phyloP scores from a whole-genome alignment of 75 land plant genomes.

The Larix kaempferi region DNA sequence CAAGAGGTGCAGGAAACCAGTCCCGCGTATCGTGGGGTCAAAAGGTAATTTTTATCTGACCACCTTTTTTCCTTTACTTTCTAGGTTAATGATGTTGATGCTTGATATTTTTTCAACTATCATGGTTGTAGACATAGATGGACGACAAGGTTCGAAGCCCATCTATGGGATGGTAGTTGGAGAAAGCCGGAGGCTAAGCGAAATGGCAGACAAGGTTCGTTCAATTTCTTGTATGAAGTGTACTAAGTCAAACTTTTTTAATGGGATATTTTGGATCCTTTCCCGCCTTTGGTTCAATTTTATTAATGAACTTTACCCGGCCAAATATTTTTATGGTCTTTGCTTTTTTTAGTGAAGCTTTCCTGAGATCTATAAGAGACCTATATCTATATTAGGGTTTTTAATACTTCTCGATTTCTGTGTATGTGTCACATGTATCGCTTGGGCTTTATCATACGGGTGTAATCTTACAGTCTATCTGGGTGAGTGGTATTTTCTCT shows the following conservation, averaged over 20 bases:
- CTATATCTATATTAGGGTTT: too few species aligned
- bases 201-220: conserved; percentile 63
- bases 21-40: too few species aligned
- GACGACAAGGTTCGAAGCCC: conserved; percentile 56
- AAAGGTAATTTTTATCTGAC: too few species aligned
- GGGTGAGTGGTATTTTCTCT: conserved; percentile 2
- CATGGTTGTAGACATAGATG: conserved; percentile 36
- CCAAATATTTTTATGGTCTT: neutral
- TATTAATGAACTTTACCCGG: neutral
- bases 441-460: neutral
- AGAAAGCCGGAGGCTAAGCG: conserved; percentile 48
- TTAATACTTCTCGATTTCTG: neutral
- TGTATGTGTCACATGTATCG: neutral
- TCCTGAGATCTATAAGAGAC: too few species aligned
- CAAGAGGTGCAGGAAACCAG: too few species aligned
- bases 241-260: neutral
- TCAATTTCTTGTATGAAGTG: neutral
- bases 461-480: conserved; percentile 13
- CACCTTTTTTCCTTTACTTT: too few species aligned
- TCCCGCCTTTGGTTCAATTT: too few species aligned
- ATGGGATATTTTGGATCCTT: neutral
- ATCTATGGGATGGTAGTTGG: conserved; percentile 62
- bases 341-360: neutral
- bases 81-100: too few species aligned
- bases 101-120: too few species aligned